Base-by-base conservation (phyloP, 345 rosid species). In the Eucalyptus marginata region DNA sequence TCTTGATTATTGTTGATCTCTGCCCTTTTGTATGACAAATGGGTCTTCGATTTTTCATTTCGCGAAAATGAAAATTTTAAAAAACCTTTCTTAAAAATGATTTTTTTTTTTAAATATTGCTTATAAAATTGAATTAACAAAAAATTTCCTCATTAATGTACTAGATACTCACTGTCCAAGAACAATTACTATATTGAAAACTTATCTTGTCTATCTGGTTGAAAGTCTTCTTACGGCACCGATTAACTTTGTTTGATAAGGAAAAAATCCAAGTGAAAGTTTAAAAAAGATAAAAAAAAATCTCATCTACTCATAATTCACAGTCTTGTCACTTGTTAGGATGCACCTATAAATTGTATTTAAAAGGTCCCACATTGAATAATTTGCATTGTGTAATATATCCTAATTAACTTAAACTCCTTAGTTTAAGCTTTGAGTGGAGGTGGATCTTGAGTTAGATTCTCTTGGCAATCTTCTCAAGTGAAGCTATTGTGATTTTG, bases 11-110 rank as follows among this genome's bases (percentile, higher is more conserved):
- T 59, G 4, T 27, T 52, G 56, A 52, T 27, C 66, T 59, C n/a
- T 3, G 31, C 66, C 66, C n/a, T 25, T 59, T 27, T 1, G 10
- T 1, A 59, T 10, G 66, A 59, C 66, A 59, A 25, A 25, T 25
- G 66, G 64, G 56, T 52, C 24, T 52, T 52, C 24, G 56, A 52
- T 18, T 52, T 52, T 52, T 27, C n/a, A 8, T 4, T 64, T 64
- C 2, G 20, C 10, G 3, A n/a, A 33, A 64, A n/a, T n/a, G 3
- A 33, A 7, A 3, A 2, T n/a, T 64, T n/a, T 0, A 7, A n/a
- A 15, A 12, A n/a, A 56, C 2, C 13, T 56, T 10, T 0, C 6
- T 56, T 56, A 10, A 22, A 56, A 56, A 8, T 64, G 10, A 16
- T 4, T 66, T 16, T n/a, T 66, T 15, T n/a, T 16, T 66, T 4